phyloP scores from a whole-genome alignment of 176 grass and related monocot species.

The Phoenix dactylifera region DNA sequence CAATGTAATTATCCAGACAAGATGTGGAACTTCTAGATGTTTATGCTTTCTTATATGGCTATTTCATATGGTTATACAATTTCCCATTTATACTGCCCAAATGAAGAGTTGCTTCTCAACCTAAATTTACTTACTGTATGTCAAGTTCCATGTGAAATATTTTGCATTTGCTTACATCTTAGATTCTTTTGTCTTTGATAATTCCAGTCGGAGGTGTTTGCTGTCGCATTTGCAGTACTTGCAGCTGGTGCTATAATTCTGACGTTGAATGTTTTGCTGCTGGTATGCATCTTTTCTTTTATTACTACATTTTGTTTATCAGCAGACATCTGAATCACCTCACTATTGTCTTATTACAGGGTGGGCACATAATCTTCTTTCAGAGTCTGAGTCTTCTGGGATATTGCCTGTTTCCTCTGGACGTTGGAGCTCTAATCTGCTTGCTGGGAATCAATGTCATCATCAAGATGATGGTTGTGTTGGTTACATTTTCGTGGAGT shows the following conservation, averaged over 20 bases:
- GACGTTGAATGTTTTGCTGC: slow-evolving; percentile 1
- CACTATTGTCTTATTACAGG: background rate
- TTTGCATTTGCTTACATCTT: too few relatives aligned
- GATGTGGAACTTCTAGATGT: too few relatives aligned
- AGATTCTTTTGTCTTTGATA: too few relatives aligned
- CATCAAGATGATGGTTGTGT: background rate
- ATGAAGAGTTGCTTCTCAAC: too few relatives aligned
- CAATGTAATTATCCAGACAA: too few relatives aligned
- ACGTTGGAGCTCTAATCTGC: slow-evolving; percentile 3
- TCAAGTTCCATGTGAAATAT: too few relatives aligned
- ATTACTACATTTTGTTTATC: too few relatives aligned
- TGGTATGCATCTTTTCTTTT: background rate
- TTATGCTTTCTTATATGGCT: too few relatives aligned
- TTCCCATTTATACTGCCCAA: too few relatives aligned
- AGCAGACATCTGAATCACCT: too few relatives aligned
- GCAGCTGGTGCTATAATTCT: background rate
- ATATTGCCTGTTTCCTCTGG: slow-evolving; percentile 1
- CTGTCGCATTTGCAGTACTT: background rate
- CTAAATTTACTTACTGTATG: too few relatives aligned
- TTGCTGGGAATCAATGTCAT: background rate
- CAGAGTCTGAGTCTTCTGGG: background rate
- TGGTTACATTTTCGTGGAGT: background rate
- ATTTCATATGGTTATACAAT: too few relatives aligned
- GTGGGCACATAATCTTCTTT: slow-evolving; percentile 1
- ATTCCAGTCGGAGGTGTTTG: background rate